These are phyloP conservation scores for Thermothelomyces thermophilus DNA, from an alignment of 2,329 filamentous ascomycete genomes.

Conservation along the genomic window DNA sequence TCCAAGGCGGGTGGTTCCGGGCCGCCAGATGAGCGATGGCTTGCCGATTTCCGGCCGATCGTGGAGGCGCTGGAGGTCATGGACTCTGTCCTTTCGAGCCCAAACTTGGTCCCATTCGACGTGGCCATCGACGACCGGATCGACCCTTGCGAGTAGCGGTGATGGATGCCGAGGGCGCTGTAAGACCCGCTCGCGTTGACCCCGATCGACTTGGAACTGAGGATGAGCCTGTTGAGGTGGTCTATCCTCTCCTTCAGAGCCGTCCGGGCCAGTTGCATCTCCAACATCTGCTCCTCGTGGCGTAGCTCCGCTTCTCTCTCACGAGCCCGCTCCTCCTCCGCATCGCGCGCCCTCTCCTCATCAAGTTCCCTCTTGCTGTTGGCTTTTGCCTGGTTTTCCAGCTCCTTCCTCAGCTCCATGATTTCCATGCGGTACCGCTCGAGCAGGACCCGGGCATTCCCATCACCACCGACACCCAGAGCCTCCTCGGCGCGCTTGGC, in stretches of 20 bases:
- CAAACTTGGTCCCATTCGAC: slow-evolving; percentile 45
- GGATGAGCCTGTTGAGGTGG: slow-evolving; percentile 87
- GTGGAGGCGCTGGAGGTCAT: slow-evolving; percentile 58
- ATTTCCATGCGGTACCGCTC: slow-evolving; percentile 96
- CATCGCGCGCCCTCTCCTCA: slow-evolving; percentile 55
- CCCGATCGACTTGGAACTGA: slow-evolving; percentile 91
- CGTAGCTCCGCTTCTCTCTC: slow-evolving; percentile 77
- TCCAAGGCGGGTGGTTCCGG: slow-evolving; percentile 37
- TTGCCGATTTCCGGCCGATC: slow-evolving; percentile 48
- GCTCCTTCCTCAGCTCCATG: slow-evolving; percentile 67
- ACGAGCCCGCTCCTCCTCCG: slow-evolving; percentile 64
- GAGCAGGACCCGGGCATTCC: slow-evolving; percentile 76
- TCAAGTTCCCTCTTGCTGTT: slow-evolving; percentile 57
- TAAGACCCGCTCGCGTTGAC: slow-evolving; percentile 75
- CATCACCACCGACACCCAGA: slow-evolving; percentile 70
- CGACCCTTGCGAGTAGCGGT: slow-evolving; percentile 55
- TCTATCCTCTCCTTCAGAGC: slow-evolving; percentile 96
- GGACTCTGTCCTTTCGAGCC: slow-evolving; percentile 59
- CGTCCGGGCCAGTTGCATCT: slow-evolving; percentile 95
- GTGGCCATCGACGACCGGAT: slow-evolving; percentile 64
- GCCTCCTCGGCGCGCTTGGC: slow-evolving; percentile 93
- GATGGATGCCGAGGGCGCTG: slow-evolving; percentile 59
- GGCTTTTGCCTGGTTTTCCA: slow-evolving; percentile 73
- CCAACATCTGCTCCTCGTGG: slow-evolving; percentile 95
- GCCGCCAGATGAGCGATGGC: slow-evolving; percentile 39